Evolutionary conservation across 306 rosid species (phyloP), one percentile per base, ranked within the genome.

Genomic region (Fragaria iinumae): DNA sequence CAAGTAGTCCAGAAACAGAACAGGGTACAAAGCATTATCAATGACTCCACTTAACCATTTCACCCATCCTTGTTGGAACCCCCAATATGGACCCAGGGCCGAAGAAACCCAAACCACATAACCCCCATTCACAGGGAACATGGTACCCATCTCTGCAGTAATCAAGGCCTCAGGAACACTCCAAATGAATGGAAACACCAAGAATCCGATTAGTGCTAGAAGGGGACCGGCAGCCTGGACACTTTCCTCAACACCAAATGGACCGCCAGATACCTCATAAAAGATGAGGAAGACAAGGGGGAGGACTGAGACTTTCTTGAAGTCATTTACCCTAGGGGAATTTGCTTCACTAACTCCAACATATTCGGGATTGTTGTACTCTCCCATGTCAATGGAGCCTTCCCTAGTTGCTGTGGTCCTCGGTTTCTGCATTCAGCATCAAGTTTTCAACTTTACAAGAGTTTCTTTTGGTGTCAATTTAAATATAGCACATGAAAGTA

Each of bases 21-120:
- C 93, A 0, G 97, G 97, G 59, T 94, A 94, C 48, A 94, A 71
- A 52, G 98, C 98, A 79, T 94, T 94, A 60, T 94, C 98, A 45
- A 91, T 90, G 71, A 94, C 98, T 39, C 98, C 98, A 86, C 98
- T 88, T 3, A 91, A 79, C 98, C 98, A 94, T 83, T 94, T 94
- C 97, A 94, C 77, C 98, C 98, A 94, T 73, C 98, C 98, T 75
- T 89, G 98, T 75, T 91, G 97, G 77, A 93, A 93, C 59, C 97
- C 98, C 97, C 95, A 94, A 78, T 56, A 94, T 3, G 96, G 97
- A 80, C 96, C 97, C 77, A 94, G 76, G 4, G 98, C 97, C 12
- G 98, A 53, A 4, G 98, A 89, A 74, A 91, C 97, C 97, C 97
- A 94, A 71, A 90, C 92, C 63, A 92, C 98, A 76, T 92, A 94